phyloP scores from a whole-genome alignment of 345 rosid genomes.

The Trapa bicornis region DNA sequence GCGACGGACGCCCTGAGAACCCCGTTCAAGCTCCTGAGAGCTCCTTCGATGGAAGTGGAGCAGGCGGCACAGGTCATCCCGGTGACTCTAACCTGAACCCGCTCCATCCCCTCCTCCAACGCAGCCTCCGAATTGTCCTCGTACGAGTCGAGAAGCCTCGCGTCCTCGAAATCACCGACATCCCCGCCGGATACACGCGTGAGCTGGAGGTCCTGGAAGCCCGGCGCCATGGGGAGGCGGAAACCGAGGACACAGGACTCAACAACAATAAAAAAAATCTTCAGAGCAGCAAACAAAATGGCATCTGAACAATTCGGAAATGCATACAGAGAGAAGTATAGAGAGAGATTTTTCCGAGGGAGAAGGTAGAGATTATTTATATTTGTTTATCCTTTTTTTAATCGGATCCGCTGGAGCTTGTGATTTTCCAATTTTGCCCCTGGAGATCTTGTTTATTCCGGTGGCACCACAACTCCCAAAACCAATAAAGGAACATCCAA shows the following conservation, averaged over 20 bases:
- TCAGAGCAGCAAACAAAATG: background rate
- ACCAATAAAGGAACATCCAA: too few species aligned
- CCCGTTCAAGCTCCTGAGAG: conserved; percentile 57
- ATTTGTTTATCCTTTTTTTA: too few species aligned
- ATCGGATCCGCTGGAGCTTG: background rate
- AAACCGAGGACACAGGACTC: background rate
- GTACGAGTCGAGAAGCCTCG: conserved; percentile 72
- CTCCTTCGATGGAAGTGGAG: conserved; percentile 84
- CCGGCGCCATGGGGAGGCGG: conserved; percentile 39
- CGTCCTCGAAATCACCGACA: conserved; percentile 51
- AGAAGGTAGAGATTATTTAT: too few species aligned
- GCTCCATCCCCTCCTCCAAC: conserved; percentile 28
- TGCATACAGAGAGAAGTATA: background rate
- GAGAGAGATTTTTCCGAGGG: background rate
- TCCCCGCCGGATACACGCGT: conserved; percentile 24
- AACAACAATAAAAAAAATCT: background rate
- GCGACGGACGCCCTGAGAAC: conserved; percentile 79
- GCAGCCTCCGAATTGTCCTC: conserved; percentile 13
- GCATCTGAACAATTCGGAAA: background rate
- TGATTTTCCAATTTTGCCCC: background rate
- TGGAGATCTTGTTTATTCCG: background rate
- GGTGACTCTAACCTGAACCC: conserved; percentile 65
- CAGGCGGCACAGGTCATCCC: conserved; percentile 99
- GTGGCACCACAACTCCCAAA: too few species aligned
- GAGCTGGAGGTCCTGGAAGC: conserved; percentile 58